Evolutionary conservation across 495 filamentous ascomycete species (phyloP).

Genomic region (Apodospora peruviana): DNA sequence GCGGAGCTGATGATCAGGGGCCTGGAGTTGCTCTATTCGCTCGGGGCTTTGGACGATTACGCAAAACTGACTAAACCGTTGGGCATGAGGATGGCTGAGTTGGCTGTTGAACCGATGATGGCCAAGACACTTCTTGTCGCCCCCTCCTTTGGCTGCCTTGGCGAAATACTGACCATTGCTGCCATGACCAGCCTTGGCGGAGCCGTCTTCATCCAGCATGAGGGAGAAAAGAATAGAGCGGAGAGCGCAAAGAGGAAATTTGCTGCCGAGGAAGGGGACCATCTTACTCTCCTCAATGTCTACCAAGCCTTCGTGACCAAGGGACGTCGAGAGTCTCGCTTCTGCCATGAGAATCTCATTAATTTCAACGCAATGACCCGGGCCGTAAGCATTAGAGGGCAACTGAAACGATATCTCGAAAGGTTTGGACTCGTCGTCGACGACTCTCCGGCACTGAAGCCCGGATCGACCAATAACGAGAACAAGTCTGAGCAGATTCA

Average conservation of each 20-base stretch:
- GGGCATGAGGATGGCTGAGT: conserved; percentile 87
- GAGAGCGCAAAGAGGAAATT: conserved; percentile 77
- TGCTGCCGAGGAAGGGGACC: conserved; percentile 90
- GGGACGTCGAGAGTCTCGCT: conserved; percentile 76
- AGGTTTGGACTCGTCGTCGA: conserved; percentile 71
- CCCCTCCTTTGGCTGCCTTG: conserved; percentile 66
- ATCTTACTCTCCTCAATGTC: conserved; percentile 88
- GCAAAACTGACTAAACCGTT: conserved; percentile 87
- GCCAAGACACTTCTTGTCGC: conserved; percentile 83
- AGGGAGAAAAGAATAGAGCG: conserved; percentile 64
- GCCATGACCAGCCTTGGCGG: conserved; percentile 90
- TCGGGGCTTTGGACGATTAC: conserved; percentile 85
- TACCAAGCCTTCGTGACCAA: conserved; percentile 87
- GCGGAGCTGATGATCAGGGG: conserved; percentile 83
- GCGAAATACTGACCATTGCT: conserved; percentile 85
- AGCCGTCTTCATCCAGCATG: conserved; percentile 73
- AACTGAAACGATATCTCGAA: conserved; percentile 83
- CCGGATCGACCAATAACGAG: conserved; percentile 5
- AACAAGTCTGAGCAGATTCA: conserved; percentile 67
- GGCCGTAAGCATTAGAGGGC: conserved; percentile 80
- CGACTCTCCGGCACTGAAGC: conserved; percentile 40
- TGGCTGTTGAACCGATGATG: conserved; percentile 96
- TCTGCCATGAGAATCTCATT: conserved; percentile 79
- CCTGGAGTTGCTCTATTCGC: conserved; percentile 81
- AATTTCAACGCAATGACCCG: conserved; percentile 79